These are phyloP conservation scores for Globisporangium paroecandrum DNA, from an alignment of 352 stramenopile genomes.

Conservation along the genomic window DNA sequence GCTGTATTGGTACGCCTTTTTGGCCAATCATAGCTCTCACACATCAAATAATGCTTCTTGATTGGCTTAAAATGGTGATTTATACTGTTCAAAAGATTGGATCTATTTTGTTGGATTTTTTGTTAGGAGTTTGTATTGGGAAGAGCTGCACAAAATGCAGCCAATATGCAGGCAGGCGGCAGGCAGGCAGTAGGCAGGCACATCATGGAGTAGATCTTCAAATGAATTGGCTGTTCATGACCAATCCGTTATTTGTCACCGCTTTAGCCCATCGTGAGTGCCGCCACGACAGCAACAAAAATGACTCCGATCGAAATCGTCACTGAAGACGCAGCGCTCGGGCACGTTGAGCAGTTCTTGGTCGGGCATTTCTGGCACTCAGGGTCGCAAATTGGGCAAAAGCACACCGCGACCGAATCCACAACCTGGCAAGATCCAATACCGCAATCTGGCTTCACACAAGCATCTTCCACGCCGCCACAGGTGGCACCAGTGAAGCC, in stretches of 20 bases:
- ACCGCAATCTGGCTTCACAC: conserved; percentile 28
- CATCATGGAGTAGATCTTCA: background rate
- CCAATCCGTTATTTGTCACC: background rate
- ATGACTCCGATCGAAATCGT: conserved; percentile 26
- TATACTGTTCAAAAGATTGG: background rate
- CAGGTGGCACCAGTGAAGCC: conserved; percentile 44
- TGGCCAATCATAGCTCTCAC: background rate
- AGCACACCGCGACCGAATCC: conserved; percentile 24
- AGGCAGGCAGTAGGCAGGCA: background rate
- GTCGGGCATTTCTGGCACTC: conserved; percentile 26
- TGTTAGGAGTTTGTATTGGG: conserved; percentile 6
- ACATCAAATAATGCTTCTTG: background rate
- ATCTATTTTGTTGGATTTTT: conserved; percentile 13
- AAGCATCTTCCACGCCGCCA: conserved; percentile 38
- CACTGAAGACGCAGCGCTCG: conserved; percentile 25
- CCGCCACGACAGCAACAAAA: conserved; percentile 18
- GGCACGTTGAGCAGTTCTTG: conserved; percentile 24
- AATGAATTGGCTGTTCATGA: background rate
- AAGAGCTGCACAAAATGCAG: conserved; percentile 7
- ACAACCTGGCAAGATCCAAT: conserved; percentile 27
- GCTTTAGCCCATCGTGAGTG: conserved; percentile 23
- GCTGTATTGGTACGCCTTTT: conserved; percentile 5
- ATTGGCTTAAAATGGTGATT: background rate
- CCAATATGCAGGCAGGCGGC: background rate
- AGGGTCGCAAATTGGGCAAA: conserved; percentile 31